Evolutionary conservation across 73 alveolate genomes (phyloP), one percentile per base, ranked within the genome.

Genomic region (Urostyla sp.): DNA sequence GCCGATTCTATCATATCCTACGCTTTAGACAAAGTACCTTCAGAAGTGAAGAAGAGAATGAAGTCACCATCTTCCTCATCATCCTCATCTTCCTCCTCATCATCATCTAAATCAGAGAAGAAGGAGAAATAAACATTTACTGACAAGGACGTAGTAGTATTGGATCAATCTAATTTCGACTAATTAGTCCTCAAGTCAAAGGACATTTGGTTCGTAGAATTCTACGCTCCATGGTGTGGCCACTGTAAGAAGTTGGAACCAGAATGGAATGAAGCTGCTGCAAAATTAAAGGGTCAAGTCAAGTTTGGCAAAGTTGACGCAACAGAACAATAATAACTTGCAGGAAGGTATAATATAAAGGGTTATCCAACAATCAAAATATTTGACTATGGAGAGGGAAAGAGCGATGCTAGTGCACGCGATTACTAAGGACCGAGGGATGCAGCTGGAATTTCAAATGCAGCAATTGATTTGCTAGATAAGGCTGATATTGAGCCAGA

Each of bases 211-310:
- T 75, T 94, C 53, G 94, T 94, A 28, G 97, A 94, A 72, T 91
- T 94, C 84, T 94, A 94, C 61, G 95, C 98, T 15, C 98, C 98
- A 23, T 94, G 98, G 98, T 94, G 98, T 72, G 98, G 98, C 3
- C 98, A 94, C 79, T 94, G 98, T 90, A 94, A 94, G 84, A 94
- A 90, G 54, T 89, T 97, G n/a, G 93, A 94, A 57, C 99, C 99
- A 30, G 97, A 91, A 75, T 97, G 97, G 98, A 91, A 88, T 27
- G 66, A 78, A 60, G 98, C 98, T 37, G 99, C 98, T 3, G 67
- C 94, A 20, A 91, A 94, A 43, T 75, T 94, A 49, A 93, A 91
- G 87, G 98, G 97, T n/a, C 78, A 90, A 72, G 93, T 92, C 21
- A 96, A 93, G 77, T 85, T 96, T 26, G 98, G 97, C 13, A 96